A percentile compares a stretch with the other conserved stretches of the same genome.
Evolutionary conservation across 2,329 filamentous ascomycete genomes (phyloP).

Genomic region (Neonectria faginata): DNA sequence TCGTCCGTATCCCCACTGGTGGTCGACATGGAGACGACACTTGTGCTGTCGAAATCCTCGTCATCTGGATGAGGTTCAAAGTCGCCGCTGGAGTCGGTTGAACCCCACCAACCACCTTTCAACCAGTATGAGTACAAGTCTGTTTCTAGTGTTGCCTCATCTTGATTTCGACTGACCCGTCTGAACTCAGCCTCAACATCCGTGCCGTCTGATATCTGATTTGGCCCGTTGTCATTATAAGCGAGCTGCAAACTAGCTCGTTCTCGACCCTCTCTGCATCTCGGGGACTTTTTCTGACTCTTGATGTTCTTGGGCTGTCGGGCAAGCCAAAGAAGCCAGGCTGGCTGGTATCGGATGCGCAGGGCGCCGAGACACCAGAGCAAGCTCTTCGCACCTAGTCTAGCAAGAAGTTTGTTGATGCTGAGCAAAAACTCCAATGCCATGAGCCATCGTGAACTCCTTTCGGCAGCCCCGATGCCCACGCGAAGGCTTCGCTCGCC

Average conservation of each 20-base stretch:
- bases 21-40: constrained; percentile 73
- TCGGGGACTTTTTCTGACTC: constrained; percentile 31
- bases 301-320: constrained; percentile 52
- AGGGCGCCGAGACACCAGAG: constrained; percentile 70
- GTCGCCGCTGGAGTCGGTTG: constrained; percentile 82
- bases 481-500: constrained; percentile 62
- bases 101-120: constrained; percentile 85
- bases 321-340: constrained; percentile 69
- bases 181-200: constrained; percentile 87
- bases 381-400: constrained; percentile 47
- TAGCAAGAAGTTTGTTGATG: constrained; percentile 65
- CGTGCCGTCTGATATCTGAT: constrained; percentile 72
- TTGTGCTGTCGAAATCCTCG: constrained; percentile 80
- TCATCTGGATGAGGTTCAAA: constrained; percentile 70
- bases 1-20: constrained; percentile 58
- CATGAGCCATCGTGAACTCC: constrained; percentile 82
- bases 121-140: constrained; percentile 89
- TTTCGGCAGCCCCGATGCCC: constrained; percentile 83
- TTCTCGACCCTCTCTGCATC: constrained; percentile 29
- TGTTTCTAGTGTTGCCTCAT: constrained; percentile 77
- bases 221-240: constrained; percentile 60
- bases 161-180: constrained; percentile 58
- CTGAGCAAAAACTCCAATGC: constrained; percentile 81
- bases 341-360: constrained; percentile 51
- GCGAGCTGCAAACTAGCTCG: constrained; percentile 18